These are phyloP conservation scores for Serendipita sp. DNA, from an alignment of 768 basidiomycete genomes.

Conservation along the genomic window DNA sequence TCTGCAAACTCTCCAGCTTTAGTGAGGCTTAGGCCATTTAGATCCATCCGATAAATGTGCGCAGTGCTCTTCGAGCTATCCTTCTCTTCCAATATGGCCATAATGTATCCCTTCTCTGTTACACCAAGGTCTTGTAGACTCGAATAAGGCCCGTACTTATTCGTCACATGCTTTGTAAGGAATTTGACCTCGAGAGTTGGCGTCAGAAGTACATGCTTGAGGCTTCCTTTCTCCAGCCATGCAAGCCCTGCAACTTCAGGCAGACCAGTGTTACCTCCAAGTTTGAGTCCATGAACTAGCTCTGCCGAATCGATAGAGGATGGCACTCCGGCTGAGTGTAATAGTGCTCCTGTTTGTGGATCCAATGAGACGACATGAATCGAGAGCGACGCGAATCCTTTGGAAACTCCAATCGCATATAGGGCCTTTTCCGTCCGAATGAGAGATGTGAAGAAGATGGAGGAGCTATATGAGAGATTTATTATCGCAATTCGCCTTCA, in stretches of 20 bases:
- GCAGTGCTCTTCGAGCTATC: constrained; percentile 31
- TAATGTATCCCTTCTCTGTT: constrained; percentile 35
- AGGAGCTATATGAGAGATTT: constrained; percentile 28
- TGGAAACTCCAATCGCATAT: constrained; percentile 39
- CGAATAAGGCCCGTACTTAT: constrained; percentile 31
- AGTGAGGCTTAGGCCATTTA: constrained; percentile 24
- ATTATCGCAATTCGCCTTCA: neutral
- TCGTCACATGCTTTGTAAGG: constrained; percentile 15
- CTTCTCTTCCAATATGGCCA: constrained; percentile 28
- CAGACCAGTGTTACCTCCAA: neutral
- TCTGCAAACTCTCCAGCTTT: constrained; percentile 39
- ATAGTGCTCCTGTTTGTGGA: constrained; percentile 20
- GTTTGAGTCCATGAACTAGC: neutral
- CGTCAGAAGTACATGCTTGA: constrained; percentile 35
- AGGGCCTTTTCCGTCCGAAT: constrained; percentile 34
- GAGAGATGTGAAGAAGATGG: constrained; percentile 47
- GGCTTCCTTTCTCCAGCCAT: constrained; percentile 29
- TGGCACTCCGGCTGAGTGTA: constrained; percentile 6
- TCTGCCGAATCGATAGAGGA: constrained; percentile 20
- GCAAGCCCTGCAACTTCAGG: constrained; percentile 24
- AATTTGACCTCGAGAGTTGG: constrained; percentile 33
- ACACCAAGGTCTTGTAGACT: constrained; percentile 47
- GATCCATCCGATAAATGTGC: constrained; percentile 34
- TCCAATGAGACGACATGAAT: constrained; percentile 51
- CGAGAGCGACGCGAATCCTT: constrained; percentile 37